Conservation (phyloP, 805 yeast genomes). For the Isabelozyma heimii region DNA sequence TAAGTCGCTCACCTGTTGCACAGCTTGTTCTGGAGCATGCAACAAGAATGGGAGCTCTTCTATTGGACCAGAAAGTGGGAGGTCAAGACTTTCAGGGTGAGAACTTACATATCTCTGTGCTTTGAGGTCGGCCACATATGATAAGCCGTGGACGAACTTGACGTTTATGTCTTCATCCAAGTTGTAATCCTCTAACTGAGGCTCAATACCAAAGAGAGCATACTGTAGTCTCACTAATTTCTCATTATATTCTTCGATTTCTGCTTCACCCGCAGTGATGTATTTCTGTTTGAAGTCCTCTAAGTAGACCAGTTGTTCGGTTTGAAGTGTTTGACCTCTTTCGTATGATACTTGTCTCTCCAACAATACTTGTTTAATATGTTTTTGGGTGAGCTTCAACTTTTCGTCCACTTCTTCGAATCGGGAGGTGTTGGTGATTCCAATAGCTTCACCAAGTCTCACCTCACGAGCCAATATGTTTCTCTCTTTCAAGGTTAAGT, state of each 20-base stretch:
- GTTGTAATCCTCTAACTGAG: slow-evolving; percentile 54
- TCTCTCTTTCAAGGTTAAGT: slow-evolving; percentile 76
- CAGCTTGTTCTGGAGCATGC: slow-evolving; percentile 34
- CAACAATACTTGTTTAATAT: slow-evolving; percentile 80
- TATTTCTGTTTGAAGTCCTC: slow-evolving; percentile 58
- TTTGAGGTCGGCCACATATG: slow-evolving; percentile 68
- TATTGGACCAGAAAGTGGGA: slow-evolving; percentile 38
- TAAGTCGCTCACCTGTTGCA: slow-evolving; percentile 46
- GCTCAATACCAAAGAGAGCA: slow-evolving; percentile 82
- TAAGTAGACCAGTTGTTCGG: slow-evolving; percentile 47
- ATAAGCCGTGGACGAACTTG: slow-evolving; percentile 60
- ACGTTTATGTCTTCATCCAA: slow-evolving; percentile 52
- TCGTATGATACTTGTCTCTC: slow-evolving; percentile 78
- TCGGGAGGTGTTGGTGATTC: slow-evolving; percentile 26
- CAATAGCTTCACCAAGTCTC: slow-evolving; percentile 46
- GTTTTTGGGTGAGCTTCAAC: slow-evolving; percentile 35
- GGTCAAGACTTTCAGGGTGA: slow-evolving; percentile 19
- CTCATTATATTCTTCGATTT: slow-evolving; percentile 59
- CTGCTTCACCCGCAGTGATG: slow-evolving; percentile 48
- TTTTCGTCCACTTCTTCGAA: slow-evolving; percentile 39
- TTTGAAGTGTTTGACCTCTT: slow-evolving; percentile 49
- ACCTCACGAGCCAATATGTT: slow-evolving; percentile 76
- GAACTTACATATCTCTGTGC: slow-evolving; percentile 34
- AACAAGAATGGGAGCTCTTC: slow-evolving; percentile 43
- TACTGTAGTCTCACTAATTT: slow-evolving; percentile 75